Conservation (phyloP, 1,284 basidiomycete species). For the Apiotrichum gracile region DNA sequence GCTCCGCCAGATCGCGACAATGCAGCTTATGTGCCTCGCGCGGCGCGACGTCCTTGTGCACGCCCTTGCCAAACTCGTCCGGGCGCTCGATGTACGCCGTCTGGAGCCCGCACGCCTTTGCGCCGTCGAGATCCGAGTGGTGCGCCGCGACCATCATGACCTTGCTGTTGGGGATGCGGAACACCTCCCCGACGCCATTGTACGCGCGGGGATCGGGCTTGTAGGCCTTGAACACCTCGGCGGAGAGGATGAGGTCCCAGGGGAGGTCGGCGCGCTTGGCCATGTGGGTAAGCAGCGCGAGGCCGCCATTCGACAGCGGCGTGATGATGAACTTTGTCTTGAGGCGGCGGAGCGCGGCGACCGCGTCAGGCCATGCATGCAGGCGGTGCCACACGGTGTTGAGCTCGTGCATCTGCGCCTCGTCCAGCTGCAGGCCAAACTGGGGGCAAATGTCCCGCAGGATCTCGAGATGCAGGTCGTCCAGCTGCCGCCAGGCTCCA, state of each 20-base stretch:
- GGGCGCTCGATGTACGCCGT: constrained; percentile 14
- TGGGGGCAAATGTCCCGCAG: constrained; percentile 1
- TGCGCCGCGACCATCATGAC: constrained; percentile 16
- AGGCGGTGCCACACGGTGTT: constrained; percentile 12
- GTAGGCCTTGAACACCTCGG: constrained; percentile 13
- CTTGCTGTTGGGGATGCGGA: background rate
- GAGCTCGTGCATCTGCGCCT: constrained; percentile 1
- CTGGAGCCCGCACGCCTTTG: constrained; percentile 6
- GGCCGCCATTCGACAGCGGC: constrained; percentile 11
- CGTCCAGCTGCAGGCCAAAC: background rate
- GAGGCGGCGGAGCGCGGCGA: background rate
- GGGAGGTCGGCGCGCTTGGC: constrained; percentile 9
- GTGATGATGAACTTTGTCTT: constrained; percentile 7
- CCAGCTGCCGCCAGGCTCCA: constrained; percentile 4
- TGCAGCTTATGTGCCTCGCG: constrained; percentile 7
- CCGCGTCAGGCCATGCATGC: constrained; percentile 7
- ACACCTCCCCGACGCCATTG: constrained; percentile 5
- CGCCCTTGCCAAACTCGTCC: constrained; percentile 2
- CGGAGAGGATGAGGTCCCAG: constrained; percentile 10
- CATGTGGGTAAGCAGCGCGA: constrained; percentile 9
- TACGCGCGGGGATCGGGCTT: constrained; percentile 9
- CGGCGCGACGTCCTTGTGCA: background rate
- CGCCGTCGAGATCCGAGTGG: constrained; percentile 11
- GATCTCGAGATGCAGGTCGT: constrained; percentile 13
- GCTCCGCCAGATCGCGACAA: constrained; percentile 1